Percentiles rank a stretch among this genome's conserved stretches.
These are phyloP conservation scores for Pleurotus cornucopiae DNA, from an alignment of 768 basidiomycete species.

Conservation along the genomic window DNA sequence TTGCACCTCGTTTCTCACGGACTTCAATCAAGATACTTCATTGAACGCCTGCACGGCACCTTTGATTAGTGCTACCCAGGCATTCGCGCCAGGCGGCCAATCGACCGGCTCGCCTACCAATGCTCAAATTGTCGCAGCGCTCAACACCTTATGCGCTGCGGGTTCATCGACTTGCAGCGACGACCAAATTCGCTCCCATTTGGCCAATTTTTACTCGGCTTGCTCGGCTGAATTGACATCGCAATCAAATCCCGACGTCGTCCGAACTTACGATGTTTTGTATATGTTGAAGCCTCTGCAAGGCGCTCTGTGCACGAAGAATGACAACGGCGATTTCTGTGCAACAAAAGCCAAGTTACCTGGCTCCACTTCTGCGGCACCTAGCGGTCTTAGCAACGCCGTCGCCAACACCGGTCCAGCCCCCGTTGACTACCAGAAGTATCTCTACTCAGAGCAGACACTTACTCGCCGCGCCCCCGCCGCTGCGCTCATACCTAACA, in stretches of 20 bases:
- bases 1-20: slow-evolving; percentile 56
- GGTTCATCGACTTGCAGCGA: slow-evolving; percentile 51
- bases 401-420: background rate
- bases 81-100: slow-evolving; percentile 47
- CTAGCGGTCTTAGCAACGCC: slow-evolving; percentile 4
- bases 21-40: slow-evolving; percentile 56
- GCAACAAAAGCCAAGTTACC: slow-evolving; percentile 25
- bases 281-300: slow-evolving; percentile 68
- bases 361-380: background rate
- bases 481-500: slow-evolving; percentile 47
- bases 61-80: slow-evolving; percentile 55
- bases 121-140: slow-evolving; percentile 42
- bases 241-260: slow-evolving; percentile 41
- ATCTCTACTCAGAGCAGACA: slow-evolving; percentile 1
- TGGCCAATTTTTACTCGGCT: slow-evolving; percentile 64
- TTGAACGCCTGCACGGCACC: slow-evolving; percentile 60
- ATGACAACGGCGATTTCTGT: slow-evolving; percentile 69
- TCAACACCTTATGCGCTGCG: slow-evolving; percentile 53
- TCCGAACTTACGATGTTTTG: slow-evolving; percentile 72
- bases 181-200: slow-evolving; percentile 51
- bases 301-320: slow-evolving; percentile 71
- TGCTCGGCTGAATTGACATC: slow-evolving; percentile 72
- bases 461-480: slow-evolving; percentile 21
- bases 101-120: slow-evolving; percentile 33
- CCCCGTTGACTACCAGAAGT: slow-evolving; percentile 1